A percentile compares a stretch with the other conserved stretches of the same genome.
Conservation (phyloP, 495 filamentous ascomycete genomes). For the Podospora didyma region DNA sequence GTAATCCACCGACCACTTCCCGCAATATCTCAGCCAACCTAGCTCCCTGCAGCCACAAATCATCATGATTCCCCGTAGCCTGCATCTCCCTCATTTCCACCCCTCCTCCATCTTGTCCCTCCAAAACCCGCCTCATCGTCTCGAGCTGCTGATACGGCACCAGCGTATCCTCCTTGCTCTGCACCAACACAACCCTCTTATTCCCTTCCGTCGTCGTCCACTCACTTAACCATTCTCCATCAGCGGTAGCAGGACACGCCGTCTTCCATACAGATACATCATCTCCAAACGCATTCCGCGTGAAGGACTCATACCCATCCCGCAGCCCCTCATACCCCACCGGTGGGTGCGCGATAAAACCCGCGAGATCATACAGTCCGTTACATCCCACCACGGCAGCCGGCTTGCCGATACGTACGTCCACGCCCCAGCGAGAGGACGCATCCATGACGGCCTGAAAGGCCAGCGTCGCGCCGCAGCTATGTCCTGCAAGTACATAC, state of each 20-base stretch:
- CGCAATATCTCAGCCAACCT: conserved; percentile 18
- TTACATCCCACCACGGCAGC: conserved; percentile 45
- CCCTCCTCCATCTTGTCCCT: too few species aligned
- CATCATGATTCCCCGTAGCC: conserved; percentile 23
- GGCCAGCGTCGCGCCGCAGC: conserved; percentile 68
- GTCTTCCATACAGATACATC: conserved; percentile 48
- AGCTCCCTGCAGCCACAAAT: conserved; percentile 20
- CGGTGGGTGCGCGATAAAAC: conserved; percentile 29
- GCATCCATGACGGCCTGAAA: conserved; percentile 60
- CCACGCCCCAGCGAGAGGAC: conserved; percentile 17
- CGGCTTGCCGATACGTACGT: conserved; percentile 12
- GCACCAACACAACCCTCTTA: conserved; percentile 24
- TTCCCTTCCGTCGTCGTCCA: neutral
- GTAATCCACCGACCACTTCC: conserved; percentile 5
- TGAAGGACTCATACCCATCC: conserved; percentile 56
- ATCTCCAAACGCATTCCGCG: conserved; percentile 59
- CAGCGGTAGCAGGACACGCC: conserved; percentile 43
- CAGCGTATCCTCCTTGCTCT: conserved; percentile 31
- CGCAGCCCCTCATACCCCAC: conserved; percentile 37
- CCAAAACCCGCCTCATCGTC: conserved; percentile 18
- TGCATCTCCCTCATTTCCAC: conserved; percentile 8
- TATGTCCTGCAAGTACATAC: conserved; percentile 73
- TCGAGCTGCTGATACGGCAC: conserved; percentile 30
- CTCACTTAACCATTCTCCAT: too few species aligned
- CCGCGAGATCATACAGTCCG: conserved; percentile 61